A percentile compares a stretch with the other conserved stretches of the same genome.
Evolutionary conservation across 1,284 basidiomycete species (phyloP).

Genomic region (Fomitopsis palustris): DNA sequence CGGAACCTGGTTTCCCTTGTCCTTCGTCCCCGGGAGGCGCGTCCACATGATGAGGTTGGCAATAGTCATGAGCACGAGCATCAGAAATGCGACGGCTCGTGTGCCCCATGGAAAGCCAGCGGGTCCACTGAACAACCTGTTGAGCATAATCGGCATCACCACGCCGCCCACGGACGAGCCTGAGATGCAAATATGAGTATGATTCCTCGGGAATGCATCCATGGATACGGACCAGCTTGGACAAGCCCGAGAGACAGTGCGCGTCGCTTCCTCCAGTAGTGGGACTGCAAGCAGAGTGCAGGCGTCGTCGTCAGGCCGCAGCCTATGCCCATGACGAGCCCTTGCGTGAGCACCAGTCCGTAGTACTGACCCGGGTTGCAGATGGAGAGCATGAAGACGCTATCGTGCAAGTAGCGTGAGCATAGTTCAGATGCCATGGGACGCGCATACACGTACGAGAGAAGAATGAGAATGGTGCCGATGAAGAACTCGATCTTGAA

Average conservation of each 20-base stretch:
- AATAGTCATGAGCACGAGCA: neutral
- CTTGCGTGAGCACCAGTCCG: conserved; percentile 14
- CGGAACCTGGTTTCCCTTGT: neutral
- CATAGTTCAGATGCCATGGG: conserved; percentile 4
- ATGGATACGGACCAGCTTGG: neutral
- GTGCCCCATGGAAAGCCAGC: neutral
- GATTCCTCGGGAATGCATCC: conserved; percentile 27
- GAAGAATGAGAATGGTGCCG: neutral
- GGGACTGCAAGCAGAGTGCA: conserved; percentile 34
- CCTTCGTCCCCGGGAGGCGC: neutral
- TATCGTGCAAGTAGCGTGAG: conserved; percentile 6
- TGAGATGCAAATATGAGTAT: conserved; percentile 42
- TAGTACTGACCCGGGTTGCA: conserved; percentile 26
- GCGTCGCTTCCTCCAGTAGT: conserved; percentile 38
- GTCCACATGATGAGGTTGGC: conserved; percentile 1
- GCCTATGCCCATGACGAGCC: conserved; percentile 35
- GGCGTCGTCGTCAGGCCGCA: conserved; percentile 40
- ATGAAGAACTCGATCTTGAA: neutral
- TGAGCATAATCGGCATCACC: conserved; percentile 50
- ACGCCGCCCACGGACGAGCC: conserved; percentile 33
- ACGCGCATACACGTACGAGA: neutral
- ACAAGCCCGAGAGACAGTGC: conserved; percentile 41
- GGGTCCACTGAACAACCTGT: conserved; percentile 38
- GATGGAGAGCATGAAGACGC: conserved; percentile 34
- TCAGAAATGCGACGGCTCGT: conserved; percentile 23